Conservation (phyloP, 2,329 filamentous ascomycete species). For the Chalara sp. region DNA sequence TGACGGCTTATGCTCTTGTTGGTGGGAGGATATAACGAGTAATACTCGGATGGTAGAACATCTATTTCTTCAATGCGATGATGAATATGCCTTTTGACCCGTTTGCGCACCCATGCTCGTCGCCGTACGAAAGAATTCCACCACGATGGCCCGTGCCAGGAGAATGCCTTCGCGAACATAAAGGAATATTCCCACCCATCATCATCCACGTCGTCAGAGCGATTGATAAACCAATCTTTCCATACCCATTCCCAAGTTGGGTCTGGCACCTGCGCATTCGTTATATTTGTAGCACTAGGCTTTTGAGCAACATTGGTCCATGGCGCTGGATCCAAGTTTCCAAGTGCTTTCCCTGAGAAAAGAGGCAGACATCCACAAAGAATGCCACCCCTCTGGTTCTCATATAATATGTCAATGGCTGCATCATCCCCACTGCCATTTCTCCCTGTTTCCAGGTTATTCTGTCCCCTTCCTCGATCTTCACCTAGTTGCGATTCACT, state of each 20-base stretch:
- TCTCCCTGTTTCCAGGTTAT: no score
- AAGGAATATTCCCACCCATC: conserved; percentile 97
- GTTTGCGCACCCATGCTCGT: conserved; percentile 78
- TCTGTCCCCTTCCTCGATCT: no score
- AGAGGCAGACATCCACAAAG: conserved; percentile 76
- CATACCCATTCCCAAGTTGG: conserved; percentile 89
- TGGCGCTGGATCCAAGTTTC: conserved; percentile 75
- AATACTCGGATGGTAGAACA: conserved; percentile 71
- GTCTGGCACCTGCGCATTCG: conserved; percentile 87
- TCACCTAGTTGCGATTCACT: no score
- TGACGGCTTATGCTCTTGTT: conserved; percentile 33
- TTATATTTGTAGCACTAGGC: conserved; percentile 58
- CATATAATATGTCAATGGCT: conserved; percentile 82
- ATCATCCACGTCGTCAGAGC: conserved; percentile 78
- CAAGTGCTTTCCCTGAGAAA: conserved; percentile 81
- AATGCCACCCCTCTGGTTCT: conserved; percentile 89
- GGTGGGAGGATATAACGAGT: conserved; percentile 59
- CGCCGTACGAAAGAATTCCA: conserved; percentile 96
- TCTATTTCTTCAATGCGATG: conserved; percentile 45
- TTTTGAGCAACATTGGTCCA: conserved; percentile 73
- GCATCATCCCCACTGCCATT: conserved; percentile 34
- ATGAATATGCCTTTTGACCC: conserved; percentile 53
- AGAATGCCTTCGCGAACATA: conserved; percentile 66
- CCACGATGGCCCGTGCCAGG: conserved; percentile 80
- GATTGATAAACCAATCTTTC: conserved; percentile 56